Conservation (phyloP, 176 grass and related monocot species). For the Zoysia japonica region DNA sequence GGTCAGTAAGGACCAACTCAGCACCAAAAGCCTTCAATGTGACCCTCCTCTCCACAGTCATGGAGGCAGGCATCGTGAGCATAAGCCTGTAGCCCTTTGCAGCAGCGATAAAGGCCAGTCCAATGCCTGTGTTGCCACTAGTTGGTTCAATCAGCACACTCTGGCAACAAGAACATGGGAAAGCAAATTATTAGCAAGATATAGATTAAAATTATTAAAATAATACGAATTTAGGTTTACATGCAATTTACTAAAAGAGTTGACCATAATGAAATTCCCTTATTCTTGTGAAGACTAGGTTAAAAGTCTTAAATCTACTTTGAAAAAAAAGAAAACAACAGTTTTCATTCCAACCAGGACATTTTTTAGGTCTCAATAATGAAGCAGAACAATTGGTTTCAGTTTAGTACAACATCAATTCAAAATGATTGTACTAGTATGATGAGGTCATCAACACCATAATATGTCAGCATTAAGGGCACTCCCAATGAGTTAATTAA, state of each 20-base stretch:
- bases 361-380: not conserved
- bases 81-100: constrained; percentile 84
- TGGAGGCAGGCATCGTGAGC: constrained; percentile 85
- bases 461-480: not conserved
- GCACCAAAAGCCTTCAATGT: constrained; percentile 85
- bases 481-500: too few species aligned
- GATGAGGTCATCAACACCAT: constrained; percentile 1
- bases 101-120: constrained; percentile 89
- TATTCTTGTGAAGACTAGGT: not conserved
- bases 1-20: constrained; percentile 74
- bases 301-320: not conserved
- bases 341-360: not conserved
- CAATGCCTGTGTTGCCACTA: constrained; percentile 93
- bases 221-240: not conserved
- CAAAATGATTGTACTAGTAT: not conserved
- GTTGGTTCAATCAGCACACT: constrained; percentile 94
- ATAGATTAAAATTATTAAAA: not conserved
- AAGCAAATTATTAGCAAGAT: constrained; percentile 29
- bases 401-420: not conserved
- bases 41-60: constrained; percentile 86
- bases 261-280: not conserved
- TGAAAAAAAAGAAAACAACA: not conserved
- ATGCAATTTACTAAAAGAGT: not conserved
- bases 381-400: constrained; percentile 10
- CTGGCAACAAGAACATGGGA: constrained; percentile 35